Conservation (phyloP, 371 early-diverging fungal species). For the Mucor circinelloides region DNA sequence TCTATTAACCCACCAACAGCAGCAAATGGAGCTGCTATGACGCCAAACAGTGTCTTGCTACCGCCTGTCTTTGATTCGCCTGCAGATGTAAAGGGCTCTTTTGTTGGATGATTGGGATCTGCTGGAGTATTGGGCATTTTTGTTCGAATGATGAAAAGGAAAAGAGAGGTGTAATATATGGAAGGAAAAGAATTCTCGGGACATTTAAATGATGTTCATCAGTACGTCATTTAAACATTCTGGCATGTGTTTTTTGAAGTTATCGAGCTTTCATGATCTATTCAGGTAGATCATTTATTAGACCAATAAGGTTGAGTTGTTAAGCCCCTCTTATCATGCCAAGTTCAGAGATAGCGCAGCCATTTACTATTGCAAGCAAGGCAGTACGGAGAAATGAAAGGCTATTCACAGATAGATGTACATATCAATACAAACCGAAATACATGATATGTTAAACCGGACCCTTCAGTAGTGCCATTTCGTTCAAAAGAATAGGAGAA, state of each 20-base stretch:
- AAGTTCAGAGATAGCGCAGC: not conserved
- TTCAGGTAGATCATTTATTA: not conserved
- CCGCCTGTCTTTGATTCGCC: slow-evolving; percentile 12
- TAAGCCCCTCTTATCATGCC: not conserved
- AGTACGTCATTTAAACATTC: not conserved
- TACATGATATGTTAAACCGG: not conserved
- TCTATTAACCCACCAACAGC: slow-evolving; percentile 27
- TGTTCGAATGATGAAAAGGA: not conserved
- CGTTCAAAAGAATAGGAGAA: not conserved
- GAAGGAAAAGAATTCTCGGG: not conserved
- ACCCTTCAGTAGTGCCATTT: not conserved
- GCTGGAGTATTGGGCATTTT: not conserved
- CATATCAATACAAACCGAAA: not conserved
- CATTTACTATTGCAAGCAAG: not conserved
- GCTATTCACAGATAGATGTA: not conserved
- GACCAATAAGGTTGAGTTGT: not conserved
- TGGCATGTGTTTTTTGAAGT: not conserved
- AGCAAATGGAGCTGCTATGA: slow-evolving; percentile 20
- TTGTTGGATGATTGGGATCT: slow-evolving; percentile 17
- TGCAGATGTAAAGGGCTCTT: slow-evolving; percentile 24
- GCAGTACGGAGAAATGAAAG: not conserved
- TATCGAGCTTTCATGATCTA: not conserved
- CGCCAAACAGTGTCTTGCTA: slow-evolving; percentile 4
- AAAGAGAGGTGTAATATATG: not conserved
- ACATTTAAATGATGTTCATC: not conserved